Percentiles rank a stretch among this genome's conserved stretches.
Conservation (phyloP, 768 basidiomycete genomes). For the Boletellus ananas region DNA sequence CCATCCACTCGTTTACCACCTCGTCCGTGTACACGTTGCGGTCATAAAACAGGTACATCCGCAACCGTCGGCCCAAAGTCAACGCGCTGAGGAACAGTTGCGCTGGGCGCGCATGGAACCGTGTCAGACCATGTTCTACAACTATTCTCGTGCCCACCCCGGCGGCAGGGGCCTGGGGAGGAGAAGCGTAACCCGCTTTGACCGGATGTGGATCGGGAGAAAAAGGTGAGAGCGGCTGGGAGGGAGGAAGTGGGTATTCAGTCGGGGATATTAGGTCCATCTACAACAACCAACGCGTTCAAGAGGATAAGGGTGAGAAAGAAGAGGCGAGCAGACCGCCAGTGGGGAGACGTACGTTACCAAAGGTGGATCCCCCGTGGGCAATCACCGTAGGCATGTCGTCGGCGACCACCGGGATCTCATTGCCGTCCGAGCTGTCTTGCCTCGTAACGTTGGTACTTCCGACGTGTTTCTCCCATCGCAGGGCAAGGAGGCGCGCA, state of each 20-base stretch:
- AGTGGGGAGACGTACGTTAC: conserved; percentile 21
- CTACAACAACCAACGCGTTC: conserved; percentile 17
- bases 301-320: too few relatives aligned
- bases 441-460: too few relatives aligned
- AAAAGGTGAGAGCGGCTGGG: conserved; percentile 15
- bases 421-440: background rate
- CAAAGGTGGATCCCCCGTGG: conserved; percentile 20
- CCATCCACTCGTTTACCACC: too few relatives aligned
- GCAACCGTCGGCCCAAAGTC: too few relatives aligned
- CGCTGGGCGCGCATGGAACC: too few relatives aligned
- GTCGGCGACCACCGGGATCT: background rate
- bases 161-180: background rate
- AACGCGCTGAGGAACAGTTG: too few relatives aligned
- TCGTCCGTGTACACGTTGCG: too few relatives aligned
- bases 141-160: too few relatives aligned
- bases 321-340: background rate
- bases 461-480: conserved; percentile 17
- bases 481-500: conserved; percentile 13
- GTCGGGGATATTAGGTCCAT: conserved; percentile 33
- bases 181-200: conserved; percentile 8
- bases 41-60: too few relatives aligned
- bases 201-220: conserved; percentile 15
- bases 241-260: conserved; percentile 30
- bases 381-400: conserved; percentile 11
- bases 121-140: too few relatives aligned